These are phyloP conservation scores for Mallotus repandus DNA, from an alignment of 441 rosid genomes.

Conservation along the genomic window DNA sequence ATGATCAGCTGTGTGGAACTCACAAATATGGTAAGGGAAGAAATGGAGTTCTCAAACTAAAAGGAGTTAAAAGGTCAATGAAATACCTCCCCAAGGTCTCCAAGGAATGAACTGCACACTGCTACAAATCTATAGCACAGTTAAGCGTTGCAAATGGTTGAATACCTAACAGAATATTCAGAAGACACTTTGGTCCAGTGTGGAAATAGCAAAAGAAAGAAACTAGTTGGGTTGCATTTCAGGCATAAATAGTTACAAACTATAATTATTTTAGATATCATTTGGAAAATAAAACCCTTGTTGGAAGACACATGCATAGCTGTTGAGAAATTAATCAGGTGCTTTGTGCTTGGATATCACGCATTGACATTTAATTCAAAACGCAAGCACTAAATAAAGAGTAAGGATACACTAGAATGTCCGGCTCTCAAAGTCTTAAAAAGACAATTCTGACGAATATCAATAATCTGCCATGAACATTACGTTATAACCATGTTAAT, in stretches of 20 bases:
- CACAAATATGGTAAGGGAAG: neutral
- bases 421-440: constrained; percentile 84
- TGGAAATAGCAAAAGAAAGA: no score
- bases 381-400: neutral
- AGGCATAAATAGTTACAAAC: no score
- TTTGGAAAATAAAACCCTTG: neutral
- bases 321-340: constrained; percentile 15
- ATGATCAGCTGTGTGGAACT: neutral
- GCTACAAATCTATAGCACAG: constrained; percentile 68
- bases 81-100: constrained; percentile 94
- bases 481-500: neutral
- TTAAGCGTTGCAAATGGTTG: constrained; percentile 38
- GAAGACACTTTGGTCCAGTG: no score
- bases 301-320: neutral
- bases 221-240: no score
- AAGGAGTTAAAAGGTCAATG: constrained; percentile 3
- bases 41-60: constrained; percentile 4
- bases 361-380: neutral
- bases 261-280: no score
- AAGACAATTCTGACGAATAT: constrained; percentile 59
- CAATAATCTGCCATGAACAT: constrained; percentile 61
- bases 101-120: constrained; percentile 88
- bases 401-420: constrained; percentile 87
- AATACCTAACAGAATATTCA: neutral
- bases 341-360: neutral